A percentile compares a stretch with the other conserved stretches of the same genome.
Conservation (phyloP, 1,284 basidiomycete genomes). For the Dichomitus squalens region DNA sequence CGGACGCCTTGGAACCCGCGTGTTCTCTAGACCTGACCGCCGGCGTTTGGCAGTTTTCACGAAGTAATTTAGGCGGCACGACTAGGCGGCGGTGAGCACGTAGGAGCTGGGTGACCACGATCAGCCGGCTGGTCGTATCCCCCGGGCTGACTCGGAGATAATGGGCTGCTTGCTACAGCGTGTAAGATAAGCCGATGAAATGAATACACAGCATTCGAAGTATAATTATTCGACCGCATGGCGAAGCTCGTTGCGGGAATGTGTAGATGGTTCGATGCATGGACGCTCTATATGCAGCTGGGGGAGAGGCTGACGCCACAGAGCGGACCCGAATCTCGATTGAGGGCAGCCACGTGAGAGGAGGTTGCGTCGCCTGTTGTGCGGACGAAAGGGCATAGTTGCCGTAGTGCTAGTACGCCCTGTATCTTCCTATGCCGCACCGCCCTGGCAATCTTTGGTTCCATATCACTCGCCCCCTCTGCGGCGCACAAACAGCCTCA, state of each 20-base stretch:
- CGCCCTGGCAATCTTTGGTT: neutral
- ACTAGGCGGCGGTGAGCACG: neutral
- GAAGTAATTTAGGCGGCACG: slow-evolving; percentile 28
- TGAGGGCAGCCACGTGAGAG: too few relatives aligned
- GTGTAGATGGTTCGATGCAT: neutral
- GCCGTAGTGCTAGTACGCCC: neutral
- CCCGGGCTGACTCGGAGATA: neutral
- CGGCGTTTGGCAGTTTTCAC: slow-evolving; percentile 36
- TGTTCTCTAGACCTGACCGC: slow-evolving; percentile 14
- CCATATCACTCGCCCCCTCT: slow-evolving; percentile 11
- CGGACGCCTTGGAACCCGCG: neutral
- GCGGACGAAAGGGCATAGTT: neutral
- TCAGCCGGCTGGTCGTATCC: neutral
- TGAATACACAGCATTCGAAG: neutral
- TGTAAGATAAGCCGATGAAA: slow-evolving; percentile 8
- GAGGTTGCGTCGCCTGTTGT: neutral
- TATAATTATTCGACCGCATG: too few relatives aligned
- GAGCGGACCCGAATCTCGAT: neutral
- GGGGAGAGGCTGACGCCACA: too few relatives aligned
- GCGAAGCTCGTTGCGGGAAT: too few relatives aligned
- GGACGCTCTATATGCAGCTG: neutral
- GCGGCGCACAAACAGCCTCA: slow-evolving; percentile 4
- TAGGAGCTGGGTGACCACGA: too few relatives aligned
- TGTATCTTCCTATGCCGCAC: slow-evolving; percentile 16
- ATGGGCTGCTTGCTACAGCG: too few relatives aligned